A percentile compares a stretch with the other conserved stretches of the same genome.
These are phyloP conservation scores for Colletotrichum sp. DNA, from an alignment of 2,329 filamentous ascomycete genomes.

Conservation along the genomic window DNA sequence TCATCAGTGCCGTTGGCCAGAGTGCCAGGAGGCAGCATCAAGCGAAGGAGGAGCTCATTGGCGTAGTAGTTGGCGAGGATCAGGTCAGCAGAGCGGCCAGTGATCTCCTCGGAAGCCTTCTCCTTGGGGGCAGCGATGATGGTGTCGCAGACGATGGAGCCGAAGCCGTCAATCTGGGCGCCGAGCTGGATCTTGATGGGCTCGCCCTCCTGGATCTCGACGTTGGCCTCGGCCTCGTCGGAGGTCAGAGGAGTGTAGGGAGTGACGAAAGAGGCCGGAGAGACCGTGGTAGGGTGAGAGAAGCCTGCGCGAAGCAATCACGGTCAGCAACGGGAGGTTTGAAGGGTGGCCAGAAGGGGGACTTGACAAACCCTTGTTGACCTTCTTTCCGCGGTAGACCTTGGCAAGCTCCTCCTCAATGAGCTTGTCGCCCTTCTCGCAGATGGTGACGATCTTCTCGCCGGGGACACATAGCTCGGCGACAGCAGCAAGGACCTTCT, in stretches of 20 bases:
- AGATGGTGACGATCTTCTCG: constrained; percentile 92
- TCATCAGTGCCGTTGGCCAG: constrained; percentile 85
- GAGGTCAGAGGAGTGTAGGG: constrained; percentile 93
- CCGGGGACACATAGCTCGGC: constrained; percentile 76
- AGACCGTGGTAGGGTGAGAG: constrained; percentile 93
- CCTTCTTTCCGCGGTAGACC: constrained; percentile 99
- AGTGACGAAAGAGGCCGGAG: constrained; percentile 91
- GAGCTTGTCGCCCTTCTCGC: constrained; percentile 93
- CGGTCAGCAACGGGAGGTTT: constrained; percentile 4
- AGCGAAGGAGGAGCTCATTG: constrained; percentile 89
- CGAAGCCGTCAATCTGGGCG: constrained; percentile 97
- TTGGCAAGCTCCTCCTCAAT: constrained; percentile 92
- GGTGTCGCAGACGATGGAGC: constrained; percentile 94
- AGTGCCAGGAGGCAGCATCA: constrained; percentile 91
- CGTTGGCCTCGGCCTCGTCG: constrained; percentile 83
- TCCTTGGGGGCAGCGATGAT: constrained; percentile 73
- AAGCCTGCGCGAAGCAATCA: constrained; percentile 63
- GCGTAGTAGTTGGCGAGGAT: constrained; percentile 91
- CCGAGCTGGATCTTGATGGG: constrained; percentile 98
- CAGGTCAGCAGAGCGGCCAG: constrained; percentile 83
- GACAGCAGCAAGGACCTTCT: constrained; percentile 92
- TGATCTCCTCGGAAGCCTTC: constrained; percentile 67
- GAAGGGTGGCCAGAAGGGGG: constrained; percentile 1
- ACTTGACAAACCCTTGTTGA: constrained; percentile 75
- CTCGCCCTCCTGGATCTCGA: constrained; percentile 83